phyloP scores from a whole-genome alignment of 805 yeast species.

The Maudiozyma pseudohumilis region DNA sequence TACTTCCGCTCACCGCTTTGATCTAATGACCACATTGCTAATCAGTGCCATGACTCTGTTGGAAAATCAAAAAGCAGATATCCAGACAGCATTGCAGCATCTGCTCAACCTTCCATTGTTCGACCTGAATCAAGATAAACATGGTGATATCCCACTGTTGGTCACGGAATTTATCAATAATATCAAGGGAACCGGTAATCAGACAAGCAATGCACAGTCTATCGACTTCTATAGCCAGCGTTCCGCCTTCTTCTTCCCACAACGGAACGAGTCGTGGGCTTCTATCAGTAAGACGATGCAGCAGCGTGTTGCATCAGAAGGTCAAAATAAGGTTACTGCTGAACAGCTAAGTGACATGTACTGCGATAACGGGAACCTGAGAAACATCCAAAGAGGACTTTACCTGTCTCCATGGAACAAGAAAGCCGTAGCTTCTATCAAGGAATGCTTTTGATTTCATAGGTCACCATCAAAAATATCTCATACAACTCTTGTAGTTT shows the following conservation, averaged over 20 bases:
- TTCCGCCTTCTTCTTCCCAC: slow-evolving; percentile 66
- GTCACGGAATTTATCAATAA: slow-evolving; percentile 41
- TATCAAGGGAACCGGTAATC: slow-evolving; percentile 16
- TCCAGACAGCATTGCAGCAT: slow-evolving; percentile 56
- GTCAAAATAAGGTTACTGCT: slow-evolving; percentile 42
- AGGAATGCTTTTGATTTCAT: slow-evolving; percentile 22
- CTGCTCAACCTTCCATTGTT: slow-evolving; percentile 40
- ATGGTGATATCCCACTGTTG: slow-evolving; percentile 48
- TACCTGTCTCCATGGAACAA: slow-evolving; percentile 48
- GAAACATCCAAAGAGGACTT: slow-evolving; percentile 58
- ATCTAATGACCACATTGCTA: slow-evolving; percentile 56
- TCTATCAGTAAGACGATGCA: slow-evolving; percentile 49
- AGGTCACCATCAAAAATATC: too few relatives aligned
- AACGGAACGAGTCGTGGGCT: slow-evolving; percentile 59
- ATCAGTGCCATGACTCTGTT: slow-evolving; percentile 72
- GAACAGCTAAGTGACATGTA: slow-evolving; percentile 41
- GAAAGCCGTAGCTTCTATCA: slow-evolving; percentile 24
- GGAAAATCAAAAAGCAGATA: slow-evolving; percentile 47
- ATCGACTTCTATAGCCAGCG: slow-evolving; percentile 45
- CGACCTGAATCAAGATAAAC: slow-evolving; percentile 41
- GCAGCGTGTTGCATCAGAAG: slow-evolving; percentile 44
- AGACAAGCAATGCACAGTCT: too few relatives aligned
- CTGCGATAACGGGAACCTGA: slow-evolving; percentile 36
- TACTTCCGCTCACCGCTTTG: slow-evolving; percentile 55
- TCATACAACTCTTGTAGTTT: not conserved